Base-by-base conservation (phyloP, 495 filamentous ascomycete genomes). In the Immersiella caudata region DNA sequence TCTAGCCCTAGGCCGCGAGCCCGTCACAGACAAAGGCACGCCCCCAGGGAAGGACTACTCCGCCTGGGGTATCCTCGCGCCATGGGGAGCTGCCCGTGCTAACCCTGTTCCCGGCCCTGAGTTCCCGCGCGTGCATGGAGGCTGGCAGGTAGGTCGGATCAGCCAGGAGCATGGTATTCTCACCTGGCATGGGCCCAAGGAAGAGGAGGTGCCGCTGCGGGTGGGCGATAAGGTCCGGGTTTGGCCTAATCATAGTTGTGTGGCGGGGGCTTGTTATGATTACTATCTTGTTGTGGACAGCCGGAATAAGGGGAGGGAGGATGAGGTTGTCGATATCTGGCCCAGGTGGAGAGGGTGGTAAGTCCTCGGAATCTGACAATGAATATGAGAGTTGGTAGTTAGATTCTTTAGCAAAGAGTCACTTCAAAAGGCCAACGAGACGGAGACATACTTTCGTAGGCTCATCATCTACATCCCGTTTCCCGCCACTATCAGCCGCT, bases 191-290 rank as follows among this genome's bases (percentile, higher is more conserved):
- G 81, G 79, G 0, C 33, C 61, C 16, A 68, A 66, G 71, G 79
- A 83, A 69, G 70, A 83, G 68, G 73, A 91, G 80, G 82, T 87
- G 70, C 74, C 82, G 78, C 60, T 92, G 76, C 21, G 29, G 1
- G 78, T 88, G 25, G 89, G 89, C 9, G 76, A 87, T 70, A 85
- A 87, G 62, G 82, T 95, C 25, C 82, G 88, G 58, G 80, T 96
- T 12, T 94, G 88, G 84, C 92, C 93, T 0, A 96, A 96, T 71
- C 93, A 97, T 78, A 86, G 91, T 49, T 96, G 93, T 72, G 89
- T 95, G 60, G 86, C 91, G 5, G 89, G 90, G 0, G 88, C 88
- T 0, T 86, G 86, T 1, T 90, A 88, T 75, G 88, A 86, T 7
- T 94, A 85, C 79, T 96, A 93, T 76, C 78, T 93, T 35, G 79